Conservation (phyloP, 352 stramenopile genomes). For the Globisporangium emineosum region DNA sequence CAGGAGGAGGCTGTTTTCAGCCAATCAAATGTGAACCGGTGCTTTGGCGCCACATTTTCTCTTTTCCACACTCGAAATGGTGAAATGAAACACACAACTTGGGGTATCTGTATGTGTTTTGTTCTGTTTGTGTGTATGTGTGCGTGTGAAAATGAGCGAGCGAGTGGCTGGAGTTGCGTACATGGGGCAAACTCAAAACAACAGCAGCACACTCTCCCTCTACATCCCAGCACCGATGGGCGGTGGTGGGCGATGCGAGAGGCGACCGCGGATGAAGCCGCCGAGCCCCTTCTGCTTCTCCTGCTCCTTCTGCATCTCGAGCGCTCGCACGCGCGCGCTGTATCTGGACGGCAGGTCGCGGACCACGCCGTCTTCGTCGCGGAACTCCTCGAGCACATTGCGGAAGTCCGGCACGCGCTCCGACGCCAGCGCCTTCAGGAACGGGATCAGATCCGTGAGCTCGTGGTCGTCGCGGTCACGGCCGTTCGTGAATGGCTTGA, state of each 20-base stretch:
- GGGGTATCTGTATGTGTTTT: too few relatives aligned
- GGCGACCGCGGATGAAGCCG: slow-evolving; percentile 73
- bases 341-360: slow-evolving; percentile 79
- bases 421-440: slow-evolving; percentile 77
- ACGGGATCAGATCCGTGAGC: slow-evolving; percentile 81
- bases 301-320: slow-evolving; percentile 82
- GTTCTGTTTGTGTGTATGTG: neutral
- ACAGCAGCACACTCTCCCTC: neutral
- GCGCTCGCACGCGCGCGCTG: slow-evolving; percentile 61
- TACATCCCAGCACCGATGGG: slow-evolving; percentile 15
- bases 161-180: neutral
- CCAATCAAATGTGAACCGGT: neutral
- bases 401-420: slow-evolving; percentile 78
- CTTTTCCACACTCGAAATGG: neutral
- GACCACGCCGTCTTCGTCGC: slow-evolving; percentile 77
- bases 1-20: neutral
- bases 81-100: slow-evolving; percentile 8
- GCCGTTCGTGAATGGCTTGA: slow-evolving; percentile 77
- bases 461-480: slow-evolving; percentile 77
- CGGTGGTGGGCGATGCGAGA: slow-evolving; percentile 54
- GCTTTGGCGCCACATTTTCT: neutral
- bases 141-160: neutral
- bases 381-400: slow-evolving; percentile 72
- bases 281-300: slow-evolving; percentile 81
- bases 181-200: neutral